Conservation (phyloP, 495 filamentous ascomycete genomes). For the Aspergillus asperescens region DNA sequence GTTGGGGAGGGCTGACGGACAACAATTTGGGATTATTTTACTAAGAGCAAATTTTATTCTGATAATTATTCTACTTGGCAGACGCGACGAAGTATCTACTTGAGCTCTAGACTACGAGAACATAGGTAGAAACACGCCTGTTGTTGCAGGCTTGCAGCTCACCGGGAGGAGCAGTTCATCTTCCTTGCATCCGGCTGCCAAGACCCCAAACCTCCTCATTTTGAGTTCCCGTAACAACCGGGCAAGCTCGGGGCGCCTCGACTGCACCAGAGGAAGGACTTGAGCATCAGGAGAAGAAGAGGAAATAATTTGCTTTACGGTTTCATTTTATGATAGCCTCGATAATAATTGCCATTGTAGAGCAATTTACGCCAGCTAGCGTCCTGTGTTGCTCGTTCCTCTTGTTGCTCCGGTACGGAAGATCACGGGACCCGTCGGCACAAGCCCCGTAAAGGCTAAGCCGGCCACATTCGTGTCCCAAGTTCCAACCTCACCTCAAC, state of each 20-base stretch:
- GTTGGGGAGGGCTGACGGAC: background rate
- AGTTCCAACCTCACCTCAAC: conserved; percentile 41
- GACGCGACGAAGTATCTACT: background rate
- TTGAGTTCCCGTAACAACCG: conserved; percentile 24
- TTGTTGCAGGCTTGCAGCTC: background rate
- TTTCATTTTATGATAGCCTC: too few relatives aligned
- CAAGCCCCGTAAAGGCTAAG: conserved; percentile 48
- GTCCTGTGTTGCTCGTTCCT: conserved; percentile 1
- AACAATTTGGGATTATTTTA: background rate
- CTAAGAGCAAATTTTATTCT: background rate
- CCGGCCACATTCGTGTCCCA: conserved; percentile 31
- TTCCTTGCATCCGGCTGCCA: conserved; percentile 38
- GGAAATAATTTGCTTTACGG: too few relatives aligned
- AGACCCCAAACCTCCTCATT: conserved; percentile 28
- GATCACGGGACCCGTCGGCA: conserved; percentile 48
- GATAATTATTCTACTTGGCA: background rate
- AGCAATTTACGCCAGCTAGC: background rate
- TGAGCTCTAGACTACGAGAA: background rate
- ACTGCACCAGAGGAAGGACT: background rate
- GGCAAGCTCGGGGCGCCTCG: conserved; percentile 2
- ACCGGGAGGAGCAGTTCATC: conserved; percentile 3
- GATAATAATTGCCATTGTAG: background rate
- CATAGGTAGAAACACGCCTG: background rate
- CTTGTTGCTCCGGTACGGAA: conserved; percentile 40
- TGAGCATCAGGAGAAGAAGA: background rate